A percentile compares a stretch with the other conserved stretches of the same genome.
phyloP scores from a whole-genome alignment of 2,329 filamentous ascomycete species.

The Catunica adiposa region DNA sequence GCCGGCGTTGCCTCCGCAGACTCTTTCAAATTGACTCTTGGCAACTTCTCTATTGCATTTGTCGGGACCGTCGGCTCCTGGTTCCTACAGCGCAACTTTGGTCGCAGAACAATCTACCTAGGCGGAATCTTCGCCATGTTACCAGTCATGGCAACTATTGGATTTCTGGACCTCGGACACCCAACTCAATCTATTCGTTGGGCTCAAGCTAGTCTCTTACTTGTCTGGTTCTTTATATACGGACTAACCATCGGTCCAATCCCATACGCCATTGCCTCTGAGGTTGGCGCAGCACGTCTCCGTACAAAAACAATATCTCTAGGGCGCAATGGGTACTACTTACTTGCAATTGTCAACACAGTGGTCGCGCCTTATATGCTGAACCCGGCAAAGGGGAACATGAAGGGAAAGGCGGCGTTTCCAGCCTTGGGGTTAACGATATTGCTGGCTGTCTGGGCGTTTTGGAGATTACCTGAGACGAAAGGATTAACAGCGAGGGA shows the following conservation, averaged over 20 bases:
- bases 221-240: constrained; percentile 30
- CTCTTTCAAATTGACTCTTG: constrained; percentile 27
- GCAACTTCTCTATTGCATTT: constrained; percentile 28
- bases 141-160: constrained; percentile 27
- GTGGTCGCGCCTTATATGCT: constrained; percentile 22
- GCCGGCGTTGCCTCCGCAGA: constrained; percentile 24
- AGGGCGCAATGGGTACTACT: constrained; percentile 23
- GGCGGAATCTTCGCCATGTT: constrained; percentile 24
- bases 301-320: constrained; percentile 28
- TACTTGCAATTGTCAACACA: constrained; percentile 19
- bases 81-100: constrained; percentile 26
- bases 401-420: constrained; percentile 23
- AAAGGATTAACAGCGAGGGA: constrained; percentile 21
- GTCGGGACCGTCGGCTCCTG: constrained; percentile 28
- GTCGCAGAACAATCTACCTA: constrained; percentile 28
- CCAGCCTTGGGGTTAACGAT: constrained; percentile 13
- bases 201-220: constrained; percentile 25
- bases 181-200: constrained; percentile 16
- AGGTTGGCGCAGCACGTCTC: constrained; percentile 27
- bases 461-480: constrained; percentile 22
- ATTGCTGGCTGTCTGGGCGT: constrained; percentile 19
- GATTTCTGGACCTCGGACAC: constrained; percentile 24
- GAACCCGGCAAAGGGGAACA: constrained; percentile 21
- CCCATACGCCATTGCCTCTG: constrained; percentile 27
- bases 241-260: constrained; percentile 29